phyloP scores from a whole-genome alignment of 2,329 filamentous ascomycete species.

The Zasmidium angulare region DNA sequence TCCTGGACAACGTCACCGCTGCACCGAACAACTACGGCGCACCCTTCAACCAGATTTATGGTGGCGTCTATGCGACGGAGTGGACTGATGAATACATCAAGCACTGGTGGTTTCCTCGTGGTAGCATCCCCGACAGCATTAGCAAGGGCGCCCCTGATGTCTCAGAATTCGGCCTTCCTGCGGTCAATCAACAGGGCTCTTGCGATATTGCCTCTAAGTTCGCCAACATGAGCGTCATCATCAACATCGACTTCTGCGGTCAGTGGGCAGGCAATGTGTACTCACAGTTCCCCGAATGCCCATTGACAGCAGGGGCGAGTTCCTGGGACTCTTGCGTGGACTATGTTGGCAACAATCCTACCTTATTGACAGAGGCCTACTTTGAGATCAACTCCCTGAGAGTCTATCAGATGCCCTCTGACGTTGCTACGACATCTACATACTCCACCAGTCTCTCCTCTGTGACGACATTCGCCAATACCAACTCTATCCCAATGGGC shows the following conservation, averaged over 20 bases:
- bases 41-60: conserved; percentile 31
- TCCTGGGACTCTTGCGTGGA: conserved; percentile 30
- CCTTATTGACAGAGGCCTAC: conserved; percentile 37
- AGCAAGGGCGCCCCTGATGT: conserved; percentile 55
- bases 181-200: conserved; percentile 59
- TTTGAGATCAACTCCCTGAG: conserved; percentile 43
- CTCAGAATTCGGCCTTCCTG: conserved; percentile 59
- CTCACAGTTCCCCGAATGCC: conserved; percentile 28
- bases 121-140: conserved; percentile 43
- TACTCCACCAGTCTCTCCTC: conserved; percentile 31
- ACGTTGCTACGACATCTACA: conserved; percentile 20
- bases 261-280: conserved; percentile 38
- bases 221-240: conserved; percentile 39
- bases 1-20: conserved; percentile 17
- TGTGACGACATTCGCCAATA: conserved; percentile 18
- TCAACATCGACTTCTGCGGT: conserved; percentile 44
- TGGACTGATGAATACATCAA: conserved; percentile 37
- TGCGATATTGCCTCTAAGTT: conserved; percentile 41
- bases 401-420: conserved; percentile 39
- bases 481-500: conserved; percentile 26
- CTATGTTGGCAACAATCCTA: conserved; percentile 35
- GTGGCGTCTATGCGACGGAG: conserved; percentile 38
- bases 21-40: conserved; percentile 36
- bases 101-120: conserved; percentile 38
- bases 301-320: conserved; percentile 23